phyloP scores from a whole-genome alignment of 2,329 filamentous ascomycete genomes.

The Westerdykella aurantiaca region DNA sequence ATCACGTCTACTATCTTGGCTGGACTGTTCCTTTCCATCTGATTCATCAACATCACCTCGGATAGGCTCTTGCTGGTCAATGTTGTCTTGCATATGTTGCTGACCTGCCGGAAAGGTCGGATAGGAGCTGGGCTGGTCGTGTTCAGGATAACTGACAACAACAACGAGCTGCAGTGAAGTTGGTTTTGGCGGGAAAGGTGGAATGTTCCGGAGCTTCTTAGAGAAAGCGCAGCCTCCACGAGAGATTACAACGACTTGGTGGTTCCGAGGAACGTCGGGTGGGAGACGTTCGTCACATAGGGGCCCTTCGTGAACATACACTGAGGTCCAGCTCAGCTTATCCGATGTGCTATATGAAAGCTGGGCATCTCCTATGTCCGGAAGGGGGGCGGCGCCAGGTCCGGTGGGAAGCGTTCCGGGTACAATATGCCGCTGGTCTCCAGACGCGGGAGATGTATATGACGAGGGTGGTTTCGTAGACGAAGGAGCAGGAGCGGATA shows the following conservation, averaged over 20 bases:
- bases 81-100: no score
- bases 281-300: conserved; percentile 58
- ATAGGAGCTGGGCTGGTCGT: conserved; percentile 19
- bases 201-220: conserved; percentile 78
- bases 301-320: conserved; percentile 63
- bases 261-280: conserved; percentile 44
- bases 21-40: neutral
- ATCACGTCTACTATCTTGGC: neutral
- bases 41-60: conserved; percentile 3
- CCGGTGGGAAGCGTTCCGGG: conserved; percentile 53
- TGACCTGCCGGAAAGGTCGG: no score
- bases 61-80: no score
- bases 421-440: conserved; percentile 27
- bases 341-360: conserved; percentile 23
- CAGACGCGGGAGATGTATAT: conserved; percentile 5
- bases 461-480: conserved; percentile 8
- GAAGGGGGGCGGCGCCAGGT: conserved; percentile 63
- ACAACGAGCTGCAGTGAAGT: conserved; percentile 72
- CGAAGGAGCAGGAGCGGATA: conserved; percentile 20
- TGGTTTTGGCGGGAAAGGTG: conserved; percentile 60
- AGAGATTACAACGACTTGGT: conserved; percentile 76
- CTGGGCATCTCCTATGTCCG: conserved; percentile 48
- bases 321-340: conserved; percentile 61
- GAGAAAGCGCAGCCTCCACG: conserved; percentile 82
- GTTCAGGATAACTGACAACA: conserved; percentile 60